phyloP scores from a whole-genome alignment of 805 yeast genomes.

The Schizosaccharomyces japonicus region DNA sequence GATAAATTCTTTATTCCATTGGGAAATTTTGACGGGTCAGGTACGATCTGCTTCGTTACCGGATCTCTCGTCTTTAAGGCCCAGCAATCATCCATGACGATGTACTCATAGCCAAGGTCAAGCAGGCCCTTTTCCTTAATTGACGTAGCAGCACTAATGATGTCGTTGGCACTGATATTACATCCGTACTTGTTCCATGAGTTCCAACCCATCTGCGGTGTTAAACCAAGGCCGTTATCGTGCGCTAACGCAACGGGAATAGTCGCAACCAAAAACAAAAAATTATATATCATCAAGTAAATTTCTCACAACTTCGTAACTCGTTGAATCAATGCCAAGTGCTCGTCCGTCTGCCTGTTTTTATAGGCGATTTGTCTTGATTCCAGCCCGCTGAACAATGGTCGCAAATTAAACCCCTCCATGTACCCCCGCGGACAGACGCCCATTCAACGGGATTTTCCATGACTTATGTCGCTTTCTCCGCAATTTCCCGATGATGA shows the following conservation, averaged over 20 bases:
- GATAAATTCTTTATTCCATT: slow-evolving; percentile 13
- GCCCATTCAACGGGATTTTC: too few species aligned
- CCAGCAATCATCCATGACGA: slow-evolving; percentile 17
- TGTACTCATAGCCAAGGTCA: slow-evolving; percentile 15
- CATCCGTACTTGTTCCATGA: slow-evolving; percentile 16
- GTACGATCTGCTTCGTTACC: slow-evolving; percentile 10
- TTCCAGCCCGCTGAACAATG: too few species aligned
- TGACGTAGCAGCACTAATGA: slow-evolving; percentile 12
- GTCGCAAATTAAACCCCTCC: too few species aligned
- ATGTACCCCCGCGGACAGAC: too few species aligned
- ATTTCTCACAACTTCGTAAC: too few species aligned
- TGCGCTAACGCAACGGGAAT: slow-evolving; percentile 4
- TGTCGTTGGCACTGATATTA: slow-evolving; percentile 13
- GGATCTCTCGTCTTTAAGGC: slow-evolving; percentile 11
- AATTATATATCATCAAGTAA: too few species aligned
- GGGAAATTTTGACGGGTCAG: slow-evolving; percentile 14
- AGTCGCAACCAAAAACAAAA: too few species aligned
- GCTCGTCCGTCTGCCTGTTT: too few species aligned
- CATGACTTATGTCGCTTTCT: too few species aligned
- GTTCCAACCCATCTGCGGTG: slow-evolving; percentile 4
- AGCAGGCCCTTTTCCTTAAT: slow-evolving; percentile 13
- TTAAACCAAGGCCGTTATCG: slow-evolving; percentile 6
- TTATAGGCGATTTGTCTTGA: too few species aligned
- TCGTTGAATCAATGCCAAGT: too few species aligned
- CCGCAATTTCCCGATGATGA: too few species aligned